These are phyloP conservation scores for Tolypocladium guangdongense DNA, from an alignment of 2,329 filamentous ascomycete species.

Conservation along the genomic window DNA sequence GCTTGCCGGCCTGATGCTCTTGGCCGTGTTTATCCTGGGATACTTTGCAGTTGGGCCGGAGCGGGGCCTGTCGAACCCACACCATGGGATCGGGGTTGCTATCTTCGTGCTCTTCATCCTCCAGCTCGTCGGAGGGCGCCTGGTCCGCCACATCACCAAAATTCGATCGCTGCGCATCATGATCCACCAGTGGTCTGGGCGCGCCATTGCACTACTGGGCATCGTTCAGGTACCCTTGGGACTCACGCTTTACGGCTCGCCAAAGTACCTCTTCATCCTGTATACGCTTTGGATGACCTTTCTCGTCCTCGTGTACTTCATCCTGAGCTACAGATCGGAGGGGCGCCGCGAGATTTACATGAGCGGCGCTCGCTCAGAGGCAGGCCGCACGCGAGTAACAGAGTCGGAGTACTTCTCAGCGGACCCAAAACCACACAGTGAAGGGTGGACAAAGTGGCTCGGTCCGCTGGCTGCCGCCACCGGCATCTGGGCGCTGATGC, in stretches of 20 bases:
- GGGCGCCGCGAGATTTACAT: conserved; percentile 43
- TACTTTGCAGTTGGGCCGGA: conserved; percentile 68
- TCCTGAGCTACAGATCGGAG: conserved; percentile 61
- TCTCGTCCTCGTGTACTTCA: conserved; percentile 65
- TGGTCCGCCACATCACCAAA: conserved; percentile 44
- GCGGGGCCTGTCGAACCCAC: conserved; percentile 66
- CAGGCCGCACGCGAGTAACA: conserved; percentile 25
- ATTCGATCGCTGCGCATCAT: conserved; percentile 41
- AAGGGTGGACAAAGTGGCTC: conserved; percentile 31
- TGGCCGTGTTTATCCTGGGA: conserved; percentile 63
- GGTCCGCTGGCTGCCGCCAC: conserved; percentile 42
- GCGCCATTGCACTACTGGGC: conserved; percentile 67
- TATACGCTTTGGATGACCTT: conserved; percentile 70
- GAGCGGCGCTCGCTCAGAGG: conserved; percentile 44
- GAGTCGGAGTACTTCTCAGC: conserved; percentile 29
- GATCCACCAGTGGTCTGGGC: conserved; percentile 82
- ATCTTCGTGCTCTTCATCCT: conserved; percentile 64
- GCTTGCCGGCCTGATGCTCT: conserved; percentile 54
- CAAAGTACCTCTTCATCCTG: conserved; percentile 72
- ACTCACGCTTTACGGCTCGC: conserved; percentile 84
- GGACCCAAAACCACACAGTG: conserved; percentile 19
- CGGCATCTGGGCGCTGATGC: conserved; percentile 35
- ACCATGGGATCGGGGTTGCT: conserved; percentile 74
- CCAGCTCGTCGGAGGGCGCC: conserved; percentile 58
- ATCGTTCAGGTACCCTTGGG: conserved; percentile 83